Base-by-base conservation (phyloP, 1,284 basidiomycete genomes). In the Apiotrichum mycotoxinovorans region DNA sequence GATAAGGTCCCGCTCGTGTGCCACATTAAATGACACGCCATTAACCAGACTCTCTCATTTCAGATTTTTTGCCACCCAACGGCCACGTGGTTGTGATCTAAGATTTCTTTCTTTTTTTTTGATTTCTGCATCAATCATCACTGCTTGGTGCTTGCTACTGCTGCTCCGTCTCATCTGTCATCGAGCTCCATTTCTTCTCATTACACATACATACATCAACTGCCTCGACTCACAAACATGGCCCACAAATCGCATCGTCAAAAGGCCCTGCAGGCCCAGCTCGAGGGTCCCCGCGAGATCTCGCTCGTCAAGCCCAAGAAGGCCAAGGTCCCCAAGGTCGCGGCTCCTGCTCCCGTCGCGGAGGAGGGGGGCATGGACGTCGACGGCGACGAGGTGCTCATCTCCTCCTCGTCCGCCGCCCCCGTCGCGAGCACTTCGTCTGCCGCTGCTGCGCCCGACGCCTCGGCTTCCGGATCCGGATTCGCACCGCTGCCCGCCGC, bases 211-310 rank as follows among this genome's bases (percentile, higher is more conserved):
- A 47, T 35, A 25, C 38, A 18, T 17, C 43, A 38, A n/a, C n/a
- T n/a, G n/a, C n/a, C n/a, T n/a, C n/a, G n/a, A n/a, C n/a, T n/a
- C 38, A 22, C 45, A 58, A 69, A 26, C 14, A 75, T 75, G 73
- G 73, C 73, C 14, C 73, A 75, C 69, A 77, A 76, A 64, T 78
- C 76, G 15, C 76, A 78, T 59, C 64, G 76, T 48, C 72, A 75
- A 56, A 78, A 77, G 64, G 76, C 73, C 4, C 70, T 78, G 18
- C 71, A 73, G 52, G 68, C 76, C 20, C 75, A 75, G 60, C 66
- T 78, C 41, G 74, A 76, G 54, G 65, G 67, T 30, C 70, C 67
- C 52, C 73, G 71, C 11, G 71, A 71, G 33, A 67, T 76, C 58
- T 73, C 74, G 15, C 56, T 75, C 51, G 70, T 75, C 52, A 64